Conservation (phyloP, 1,284 basidiomycete species). For the Tylopilus orsonianus region DNA sequence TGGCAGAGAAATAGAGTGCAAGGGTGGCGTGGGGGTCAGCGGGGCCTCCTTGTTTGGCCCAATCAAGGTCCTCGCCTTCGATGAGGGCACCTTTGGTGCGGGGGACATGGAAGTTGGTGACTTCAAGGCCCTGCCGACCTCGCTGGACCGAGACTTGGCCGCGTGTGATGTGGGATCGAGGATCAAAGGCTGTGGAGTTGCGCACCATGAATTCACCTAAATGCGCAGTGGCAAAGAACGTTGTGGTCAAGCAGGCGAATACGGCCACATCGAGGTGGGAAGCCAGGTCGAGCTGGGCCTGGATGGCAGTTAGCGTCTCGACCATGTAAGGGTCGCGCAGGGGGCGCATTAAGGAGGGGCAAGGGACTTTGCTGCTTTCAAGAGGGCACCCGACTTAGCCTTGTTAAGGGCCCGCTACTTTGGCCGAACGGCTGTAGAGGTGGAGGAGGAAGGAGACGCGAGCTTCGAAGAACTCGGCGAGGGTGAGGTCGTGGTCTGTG, state of each 20-base stretch:
- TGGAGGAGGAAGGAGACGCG: too few relatives aligned
- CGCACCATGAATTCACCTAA: not conserved
- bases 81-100: too few relatives aligned
- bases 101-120: too few relatives aligned
- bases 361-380: not conserved
- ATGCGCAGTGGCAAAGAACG: not conserved
- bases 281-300: accelerated
- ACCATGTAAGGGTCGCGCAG: not conserved
- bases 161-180: not conserved
- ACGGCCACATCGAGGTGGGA: not conserved
- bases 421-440: too few relatives aligned
- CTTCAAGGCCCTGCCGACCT: too few relatives aligned
- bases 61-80: too few relatives aligned
- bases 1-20: too few relatives aligned
- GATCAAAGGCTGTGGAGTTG: not conserved
- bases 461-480: too few relatives aligned
- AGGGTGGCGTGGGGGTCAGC: too few relatives aligned
- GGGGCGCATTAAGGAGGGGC: not conserved
- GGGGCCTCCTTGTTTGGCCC: too few relatives aligned
- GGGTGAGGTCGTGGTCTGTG: too few relatives aligned
- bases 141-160: too few relatives aligned
- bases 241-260: slow-evolving; percentile 2
- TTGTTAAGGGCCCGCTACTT: not conserved
- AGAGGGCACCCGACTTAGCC: accelerated
- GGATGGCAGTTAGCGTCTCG: not conserved